Evolutionary conservation across 768 basidiomycete genomes (phyloP).

Genomic region (Trametes coccinea): DNA sequence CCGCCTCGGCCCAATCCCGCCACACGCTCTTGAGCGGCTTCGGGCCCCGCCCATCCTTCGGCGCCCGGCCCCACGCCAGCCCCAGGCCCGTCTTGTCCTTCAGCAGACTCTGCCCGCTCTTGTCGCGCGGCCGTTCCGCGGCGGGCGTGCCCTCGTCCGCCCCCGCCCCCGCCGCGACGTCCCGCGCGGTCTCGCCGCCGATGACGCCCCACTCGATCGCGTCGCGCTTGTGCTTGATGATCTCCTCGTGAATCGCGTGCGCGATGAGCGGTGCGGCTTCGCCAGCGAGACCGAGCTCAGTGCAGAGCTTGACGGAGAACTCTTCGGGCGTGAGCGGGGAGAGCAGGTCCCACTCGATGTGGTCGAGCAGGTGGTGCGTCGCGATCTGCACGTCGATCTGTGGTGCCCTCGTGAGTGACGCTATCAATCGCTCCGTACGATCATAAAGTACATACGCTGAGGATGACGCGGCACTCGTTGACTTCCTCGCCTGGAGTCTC

Average conservation of each 20-base stretch:
- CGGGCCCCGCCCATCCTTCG: constrained; percentile 78
- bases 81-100: constrained; percentile 86
- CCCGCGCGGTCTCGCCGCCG: constrained; percentile 43
- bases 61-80: constrained; percentile 72
- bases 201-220: constrained; percentile 93
- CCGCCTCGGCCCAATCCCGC: constrained; percentile 93
- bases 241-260: constrained; percentile 93
- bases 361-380: constrained; percentile 87
- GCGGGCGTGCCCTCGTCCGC: constrained; percentile 22
- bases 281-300: constrained; percentile 84
- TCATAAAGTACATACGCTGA: constrained; percentile 55
- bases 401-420: constrained; percentile 3
- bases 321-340: constrained; percentile 87
- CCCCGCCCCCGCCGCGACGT: constrained; percentile 38
- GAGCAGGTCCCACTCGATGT: constrained; percentile 98
- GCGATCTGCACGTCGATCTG: constrained; percentile 98
- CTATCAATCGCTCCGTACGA: not conserved
- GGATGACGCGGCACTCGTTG: constrained; percentile 78
- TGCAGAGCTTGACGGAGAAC: constrained; percentile 77
- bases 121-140: constrained; percentile 43
- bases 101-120: constrained; percentile 54
- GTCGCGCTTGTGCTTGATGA: constrained; percentile 93
- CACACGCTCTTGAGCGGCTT: constrained; percentile 85
- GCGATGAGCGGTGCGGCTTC: constrained; percentile 88
- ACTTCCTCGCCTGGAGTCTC: constrained; percentile 53